Conservation (phyloP, 208 protist species). For the Trypanosomatidae sp. region DNA sequence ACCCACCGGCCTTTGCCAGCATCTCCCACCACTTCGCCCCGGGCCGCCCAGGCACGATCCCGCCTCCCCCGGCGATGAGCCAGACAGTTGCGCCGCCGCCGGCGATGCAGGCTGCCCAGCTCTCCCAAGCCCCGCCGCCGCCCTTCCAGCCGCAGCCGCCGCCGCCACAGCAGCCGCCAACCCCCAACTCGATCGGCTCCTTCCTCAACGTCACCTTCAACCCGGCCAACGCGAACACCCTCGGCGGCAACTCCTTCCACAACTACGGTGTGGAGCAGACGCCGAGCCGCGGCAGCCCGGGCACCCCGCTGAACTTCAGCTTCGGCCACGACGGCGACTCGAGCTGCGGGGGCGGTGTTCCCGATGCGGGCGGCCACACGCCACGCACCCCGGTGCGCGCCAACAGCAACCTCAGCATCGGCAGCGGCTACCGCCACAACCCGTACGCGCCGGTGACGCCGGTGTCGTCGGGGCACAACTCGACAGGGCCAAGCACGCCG, state of each 20-base stretch:
- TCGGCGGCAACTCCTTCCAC: constrained; percentile 23
- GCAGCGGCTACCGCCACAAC: constrained; percentile 63
- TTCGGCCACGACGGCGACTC: no score
- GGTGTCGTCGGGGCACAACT: constrained; percentile 29
- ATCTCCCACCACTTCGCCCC: constrained; percentile 26
- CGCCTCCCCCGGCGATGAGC: constrained; percentile 18
- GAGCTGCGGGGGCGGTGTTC: no score
- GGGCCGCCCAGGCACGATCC: background rate
- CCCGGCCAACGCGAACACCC: constrained; percentile 19
- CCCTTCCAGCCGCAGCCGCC: no score
- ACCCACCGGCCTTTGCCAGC: constrained; percentile 26
- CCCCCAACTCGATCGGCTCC: constrained; percentile 22
- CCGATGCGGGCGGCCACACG: constrained; percentile 15
- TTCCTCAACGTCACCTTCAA: constrained; percentile 49
- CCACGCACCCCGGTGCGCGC: constrained; percentile 29
- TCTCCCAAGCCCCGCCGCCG: no score
- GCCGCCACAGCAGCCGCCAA: no score
- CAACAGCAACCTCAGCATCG: constrained; percentile 43
- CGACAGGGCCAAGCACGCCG: constrained; percentile 26
- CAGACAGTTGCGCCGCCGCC: constrained; percentile 8
- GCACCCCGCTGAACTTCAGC: constrained; percentile 51
- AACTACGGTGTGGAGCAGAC: constrained; percentile 19
- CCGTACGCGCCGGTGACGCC: constrained; percentile 65
- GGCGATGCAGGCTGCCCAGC: background rate
- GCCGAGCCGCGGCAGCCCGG: constrained; percentile 28